phyloP scores from a whole-genome alignment of 768 basidiomycete species.

The Fistulinella prunicolor region DNA sequence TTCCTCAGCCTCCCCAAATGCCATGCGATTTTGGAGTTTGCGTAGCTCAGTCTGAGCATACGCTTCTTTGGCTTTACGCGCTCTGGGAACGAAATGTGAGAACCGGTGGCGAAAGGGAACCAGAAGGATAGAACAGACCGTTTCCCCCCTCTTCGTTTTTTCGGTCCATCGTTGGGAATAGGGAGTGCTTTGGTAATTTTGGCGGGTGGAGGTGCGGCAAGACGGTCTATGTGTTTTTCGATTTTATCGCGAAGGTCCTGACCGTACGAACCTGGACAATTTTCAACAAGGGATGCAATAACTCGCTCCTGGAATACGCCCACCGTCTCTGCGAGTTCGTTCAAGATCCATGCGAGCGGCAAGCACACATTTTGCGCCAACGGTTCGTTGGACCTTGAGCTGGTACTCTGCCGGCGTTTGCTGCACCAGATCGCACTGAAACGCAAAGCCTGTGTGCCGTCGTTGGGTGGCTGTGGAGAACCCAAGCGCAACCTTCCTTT shows the following conservation, averaged over 20 bases:
- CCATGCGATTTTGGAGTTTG: conserved; percentile 96
- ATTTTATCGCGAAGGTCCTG: conserved; percentile 77
- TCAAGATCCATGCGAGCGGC: conserved; percentile 95
- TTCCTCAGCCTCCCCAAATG: conserved; percentile 91
- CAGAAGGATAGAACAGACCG: conserved; percentile 49
- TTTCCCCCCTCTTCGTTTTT: conserved; percentile 94
- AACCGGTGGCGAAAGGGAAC: background rate
- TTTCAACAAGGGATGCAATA: background rate
- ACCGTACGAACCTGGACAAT: conserved; percentile 67
- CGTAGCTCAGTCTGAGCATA: conserved; percentile 95
- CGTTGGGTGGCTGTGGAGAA: conserved; percentile 86
- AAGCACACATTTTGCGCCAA: conserved; percentile 88
- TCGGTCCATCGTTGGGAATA: conserved; percentile 91
- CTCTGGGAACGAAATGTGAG: conserved; percentile 44
- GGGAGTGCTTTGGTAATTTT: conserved; percentile 94
- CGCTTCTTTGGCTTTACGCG: conserved; percentile 97
- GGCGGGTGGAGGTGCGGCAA: conserved; percentile 90
- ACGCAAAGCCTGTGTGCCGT: conserved; percentile 95
- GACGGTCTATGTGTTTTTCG: conserved; percentile 87
- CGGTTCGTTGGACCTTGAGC: conserved; percentile 87
- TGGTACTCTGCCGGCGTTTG: conserved; percentile 87
- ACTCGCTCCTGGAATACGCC: conserved; percentile 11
- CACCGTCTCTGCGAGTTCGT: conserved; percentile 76
- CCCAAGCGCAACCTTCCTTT: conserved; percentile 88
- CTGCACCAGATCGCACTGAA: conserved; percentile 86